Evolutionary conservation across 2,329 filamentous ascomycete species (phyloP).

Genomic region (Fusarium hostae): DNA sequence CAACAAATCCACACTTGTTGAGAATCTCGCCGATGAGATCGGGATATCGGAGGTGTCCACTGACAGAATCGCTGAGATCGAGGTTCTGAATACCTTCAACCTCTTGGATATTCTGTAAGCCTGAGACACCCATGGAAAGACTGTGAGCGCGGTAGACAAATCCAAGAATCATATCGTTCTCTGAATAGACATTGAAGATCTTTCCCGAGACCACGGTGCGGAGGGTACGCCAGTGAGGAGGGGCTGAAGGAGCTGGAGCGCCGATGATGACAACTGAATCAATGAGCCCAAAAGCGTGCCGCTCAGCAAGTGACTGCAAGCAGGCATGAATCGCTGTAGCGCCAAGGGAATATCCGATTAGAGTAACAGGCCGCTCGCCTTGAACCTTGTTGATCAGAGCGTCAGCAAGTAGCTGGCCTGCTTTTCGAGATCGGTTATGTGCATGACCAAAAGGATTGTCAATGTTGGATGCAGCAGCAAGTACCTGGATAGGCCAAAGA

Average conservation of each 20-base stretch:
- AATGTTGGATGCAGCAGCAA: slow-evolving; percentile 74
- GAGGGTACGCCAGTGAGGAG: slow-evolving; percentile 79
- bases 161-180: slow-evolving; percentile 86
- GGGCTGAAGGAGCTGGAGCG: slow-evolving; percentile 77
- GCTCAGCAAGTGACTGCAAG: slow-evolving; percentile 78
- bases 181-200: slow-evolving; percentile 88
- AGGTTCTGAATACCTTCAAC: slow-evolving; percentile 73
- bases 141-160: slow-evolving; percentile 89
- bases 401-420: slow-evolving; percentile 82
- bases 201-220: slow-evolving; percentile 82
- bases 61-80: slow-evolving; percentile 63
- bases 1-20: slow-evolving; percentile 61
- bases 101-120: slow-evolving; percentile 76
- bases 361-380: slow-evolving; percentile 81
- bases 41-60: slow-evolving; percentile 65
- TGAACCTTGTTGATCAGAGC: slow-evolving; percentile 84
- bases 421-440: slow-evolving; percentile 81
- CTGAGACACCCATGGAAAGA: slow-evolving; percentile 84
- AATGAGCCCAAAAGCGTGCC: slow-evolving; percentile 83
- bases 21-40: slow-evolving; percentile 63
- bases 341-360: slow-evolving; percentile 85
- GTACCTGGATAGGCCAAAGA: slow-evolving; percentile 74
- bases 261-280: slow-evolving; percentile 88
- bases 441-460: slow-evolving; percentile 87
- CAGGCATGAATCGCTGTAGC: slow-evolving; percentile 86